Evolutionary conservation across 2,329 filamentous ascomycete genomes (phyloP).

Genomic region (Verticillium nubilum): DNA sequence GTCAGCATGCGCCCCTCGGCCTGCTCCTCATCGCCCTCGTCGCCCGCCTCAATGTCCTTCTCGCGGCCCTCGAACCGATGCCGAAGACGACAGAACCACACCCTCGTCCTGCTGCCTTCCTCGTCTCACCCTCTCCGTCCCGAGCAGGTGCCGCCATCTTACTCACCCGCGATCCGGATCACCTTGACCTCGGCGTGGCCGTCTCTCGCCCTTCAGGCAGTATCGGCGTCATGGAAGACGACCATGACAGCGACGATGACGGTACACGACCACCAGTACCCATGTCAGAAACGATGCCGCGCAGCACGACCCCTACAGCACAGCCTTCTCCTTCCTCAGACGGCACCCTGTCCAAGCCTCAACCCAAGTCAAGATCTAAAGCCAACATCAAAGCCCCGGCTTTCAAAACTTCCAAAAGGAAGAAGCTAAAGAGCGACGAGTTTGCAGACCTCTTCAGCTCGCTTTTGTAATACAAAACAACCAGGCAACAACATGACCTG

Average conservation of each 20-base stretch:
- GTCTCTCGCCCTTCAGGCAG: constrained; percentile 17
- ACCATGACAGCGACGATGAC: not conserved
- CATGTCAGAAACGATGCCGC: not conserved
- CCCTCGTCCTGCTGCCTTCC: not conserved
- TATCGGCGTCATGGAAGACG: constrained; percentile 3
- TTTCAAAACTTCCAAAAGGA: constrained; percentile 29
- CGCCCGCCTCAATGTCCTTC: constrained; percentile 40
- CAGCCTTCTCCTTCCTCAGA: not conserved
- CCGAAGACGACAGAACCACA: not conserved
- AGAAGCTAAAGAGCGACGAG: constrained; percentile 52
- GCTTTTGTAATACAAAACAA: constrained; percentile 25
- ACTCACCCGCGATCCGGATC: constrained; percentile 3
- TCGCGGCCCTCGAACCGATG: constrained; percentile 25
- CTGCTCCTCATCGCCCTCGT: constrained; percentile 57
- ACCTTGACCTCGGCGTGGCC: constrained; percentile 20
- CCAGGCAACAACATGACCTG: not conserved
- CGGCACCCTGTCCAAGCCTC: not conserved
- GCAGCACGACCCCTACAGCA: not conserved
- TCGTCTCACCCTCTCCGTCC: not conserved
- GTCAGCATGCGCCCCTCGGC: constrained; percentile 67
- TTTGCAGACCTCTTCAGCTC: constrained; percentile 70
- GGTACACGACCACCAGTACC: not conserved
- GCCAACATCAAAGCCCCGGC: constrained; percentile 20
- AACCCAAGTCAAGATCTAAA: not conserved
- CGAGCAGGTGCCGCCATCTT: too few relatives aligned